Evolutionary conservation across 345 rosid species (phyloP).

Genomic region (Eucalyptus cloeziana): DNA sequence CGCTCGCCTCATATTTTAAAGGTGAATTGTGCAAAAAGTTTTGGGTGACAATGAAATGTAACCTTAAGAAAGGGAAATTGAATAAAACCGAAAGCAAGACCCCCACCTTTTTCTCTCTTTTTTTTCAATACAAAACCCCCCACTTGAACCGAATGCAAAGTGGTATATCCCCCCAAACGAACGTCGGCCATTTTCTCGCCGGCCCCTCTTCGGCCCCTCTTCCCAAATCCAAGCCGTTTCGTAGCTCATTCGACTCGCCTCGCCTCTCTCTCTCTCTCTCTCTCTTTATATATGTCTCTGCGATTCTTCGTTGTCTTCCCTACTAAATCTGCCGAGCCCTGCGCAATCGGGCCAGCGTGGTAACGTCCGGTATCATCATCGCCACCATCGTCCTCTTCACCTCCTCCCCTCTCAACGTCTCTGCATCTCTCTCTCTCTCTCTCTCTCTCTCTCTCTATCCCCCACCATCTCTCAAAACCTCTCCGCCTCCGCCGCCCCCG

Average conservation of each 20-base stretch:
- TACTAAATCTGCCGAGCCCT: not conserved
- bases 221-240: not conserved
- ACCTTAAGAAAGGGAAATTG: not conserved
- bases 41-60: not conserved
- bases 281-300: not conserved
- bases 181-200: not conserved
- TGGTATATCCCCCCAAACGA: too few species aligned
- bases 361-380: not conserved
- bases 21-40: not conserved
- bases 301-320: not conserved
- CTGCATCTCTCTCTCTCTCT: not conserved
- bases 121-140: not conserved
- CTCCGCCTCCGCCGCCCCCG: not conserved
- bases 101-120: not conserved
- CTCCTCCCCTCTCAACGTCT: not conserved
- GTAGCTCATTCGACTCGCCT: not conserved
- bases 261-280: not conserved
- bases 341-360: not conserved
- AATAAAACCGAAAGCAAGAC: not conserved
- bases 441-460: too few species aligned
- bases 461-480: not conserved
- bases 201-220: not conserved
- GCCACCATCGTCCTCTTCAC: not conserved
- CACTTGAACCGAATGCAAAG: not conserved
- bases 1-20: not conserved